Conservation (phyloP, 2,329 filamentous ascomycete genomes). For the Fusarium concolor region DNA sequence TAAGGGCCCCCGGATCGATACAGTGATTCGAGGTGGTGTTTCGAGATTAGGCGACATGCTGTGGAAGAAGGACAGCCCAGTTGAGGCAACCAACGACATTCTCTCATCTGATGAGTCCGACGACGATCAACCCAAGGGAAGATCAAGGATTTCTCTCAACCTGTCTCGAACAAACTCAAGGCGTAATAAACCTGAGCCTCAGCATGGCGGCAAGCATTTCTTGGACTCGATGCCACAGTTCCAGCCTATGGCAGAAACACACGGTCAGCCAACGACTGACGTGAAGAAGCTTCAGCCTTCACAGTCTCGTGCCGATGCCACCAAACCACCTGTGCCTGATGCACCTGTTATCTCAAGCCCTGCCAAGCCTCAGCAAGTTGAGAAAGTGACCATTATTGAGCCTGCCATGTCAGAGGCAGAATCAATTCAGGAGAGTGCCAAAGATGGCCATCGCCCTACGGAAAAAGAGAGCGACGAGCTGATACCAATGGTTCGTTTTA, state of each 20-base stretch:
- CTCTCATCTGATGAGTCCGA: slow-evolving; percentile 64
- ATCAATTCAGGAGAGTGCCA: slow-evolving; percentile 47
- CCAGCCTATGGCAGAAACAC: slow-evolving; percentile 51
- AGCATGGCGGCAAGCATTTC: slow-evolving; percentile 57
- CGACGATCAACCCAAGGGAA: slow-evolving; percentile 55
- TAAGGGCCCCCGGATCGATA: slow-evolving; percentile 80
- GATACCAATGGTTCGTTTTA: slow-evolving; percentile 44
- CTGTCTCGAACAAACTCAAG: slow-evolving; percentile 52
- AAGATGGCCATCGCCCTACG: slow-evolving; percentile 48
- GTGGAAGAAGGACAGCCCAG: slow-evolving; percentile 63
- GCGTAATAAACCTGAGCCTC: slow-evolving; percentile 48
- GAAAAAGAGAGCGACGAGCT: slow-evolving; percentile 54
- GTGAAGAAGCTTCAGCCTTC: slow-evolving; percentile 46
- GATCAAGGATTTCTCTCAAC: slow-evolving; percentile 52
- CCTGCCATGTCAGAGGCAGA: slow-evolving; percentile 57
- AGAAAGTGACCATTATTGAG: slow-evolving; percentile 39
- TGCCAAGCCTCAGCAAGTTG: slow-evolving; percentile 48
- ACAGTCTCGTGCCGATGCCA: slow-evolving; percentile 59
- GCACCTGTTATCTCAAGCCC: slow-evolving; percentile 57
- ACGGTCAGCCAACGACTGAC: slow-evolving; percentile 31
- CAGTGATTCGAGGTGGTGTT: slow-evolving; percentile 71
- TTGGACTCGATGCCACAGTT: slow-evolving; percentile 66
- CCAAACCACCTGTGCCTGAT: slow-evolving; percentile 64
- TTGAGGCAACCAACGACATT: slow-evolving; percentile 51
- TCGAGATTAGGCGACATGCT: slow-evolving; percentile 68